Base-by-base conservation (phyloP, 2,329 filamentous ascomycete species). In the Hymenoscyphus albidus region DNA sequence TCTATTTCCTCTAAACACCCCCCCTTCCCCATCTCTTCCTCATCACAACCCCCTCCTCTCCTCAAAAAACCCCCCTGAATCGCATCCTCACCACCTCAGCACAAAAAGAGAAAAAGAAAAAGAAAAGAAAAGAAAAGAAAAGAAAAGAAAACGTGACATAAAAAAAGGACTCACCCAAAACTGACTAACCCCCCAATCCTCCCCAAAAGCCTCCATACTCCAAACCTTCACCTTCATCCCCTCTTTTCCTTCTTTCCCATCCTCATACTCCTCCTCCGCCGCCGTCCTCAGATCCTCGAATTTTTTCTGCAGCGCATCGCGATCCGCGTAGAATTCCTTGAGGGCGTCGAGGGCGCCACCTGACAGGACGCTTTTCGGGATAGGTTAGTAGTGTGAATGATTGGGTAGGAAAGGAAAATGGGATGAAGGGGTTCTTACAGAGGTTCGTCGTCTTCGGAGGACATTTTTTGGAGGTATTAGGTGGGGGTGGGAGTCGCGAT, bases 131-230 rank as follows among this genome's bases (percentile, higher is more conserved):
- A 56, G 40, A 32, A 38, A 40, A 40, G 42, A 66, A 61, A 12
- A 14, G 7, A 40, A 22, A 3, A 56, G 40, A 32, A 38, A 40
- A 40, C 39, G 35, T 40, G 38, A 38, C 27, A 74, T 27, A 27
- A 27, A 27, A 27, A 27, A 27, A 27, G 27, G 27, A 27, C 81
- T 48, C 80, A 91, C 88, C 91, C 91, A 95, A 73, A 95, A 95
- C 77, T 94, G 91, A 67, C 85, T 89, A 72, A 89, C 85, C 73
- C 93, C 91, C 91, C 91, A 95, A 76, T 94, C 88, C 77, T 94
- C 91, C 1, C 82, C 81, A 72, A 94, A 95, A 1, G 83, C 80
- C 38, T 90, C 85, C 85, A 94, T 94, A 51, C 78, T 82, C 40
- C 85, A 77, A 59, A 65, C 61, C 32, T 62, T 61, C n/a, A 60